phyloP scores from a whole-genome alignment of 169 alveolate genomes.

The Eimeria sp. region DNA sequence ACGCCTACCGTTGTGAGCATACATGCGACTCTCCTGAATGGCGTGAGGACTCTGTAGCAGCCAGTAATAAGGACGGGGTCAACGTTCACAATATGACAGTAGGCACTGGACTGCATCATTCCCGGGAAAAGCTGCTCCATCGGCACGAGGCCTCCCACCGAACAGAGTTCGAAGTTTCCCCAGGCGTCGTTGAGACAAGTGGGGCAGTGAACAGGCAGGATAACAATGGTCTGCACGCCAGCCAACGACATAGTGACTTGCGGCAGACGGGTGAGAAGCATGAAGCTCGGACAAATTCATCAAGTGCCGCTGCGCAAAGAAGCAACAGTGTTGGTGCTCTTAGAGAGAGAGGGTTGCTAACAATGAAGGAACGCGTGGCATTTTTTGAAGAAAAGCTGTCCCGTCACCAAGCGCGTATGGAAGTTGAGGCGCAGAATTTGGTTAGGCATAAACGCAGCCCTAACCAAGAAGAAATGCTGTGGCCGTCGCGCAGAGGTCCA shows the following conservation, averaged over 20 bases:
- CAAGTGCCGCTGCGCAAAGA: constrained; percentile 23
- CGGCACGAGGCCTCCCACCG: constrained; percentile 51
- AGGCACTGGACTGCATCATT: neutral
- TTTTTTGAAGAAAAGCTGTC: constrained; percentile 43
- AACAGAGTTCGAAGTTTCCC: constrained; percentile 29
- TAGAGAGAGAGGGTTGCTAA: constrained; percentile 6
- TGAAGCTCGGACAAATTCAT: neutral
- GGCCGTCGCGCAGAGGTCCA: constrained; percentile 83
- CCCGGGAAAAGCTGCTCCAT: neutral
- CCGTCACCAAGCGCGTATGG: constrained; percentile 70
- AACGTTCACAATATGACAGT: neutral
- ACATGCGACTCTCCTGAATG: neutral
- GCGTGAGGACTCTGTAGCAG: neutral
- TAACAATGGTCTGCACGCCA: neutral
- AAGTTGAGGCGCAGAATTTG: constrained; percentile 28
- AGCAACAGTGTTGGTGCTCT: constrained; percentile 62
- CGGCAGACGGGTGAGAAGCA: neutral
- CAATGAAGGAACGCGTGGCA: constrained; percentile 72
- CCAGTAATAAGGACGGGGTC: neutral
- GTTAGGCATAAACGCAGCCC: constrained; percentile 24
- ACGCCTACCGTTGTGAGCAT: neutral
- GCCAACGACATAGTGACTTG: neutral
- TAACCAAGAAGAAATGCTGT: constrained; percentile 32
- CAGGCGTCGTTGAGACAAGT: neutral
- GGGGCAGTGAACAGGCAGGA: neutral